Conservation (phyloP, 2,329 filamentous ascomycete species). For the Penicillium frequentans region DNA sequence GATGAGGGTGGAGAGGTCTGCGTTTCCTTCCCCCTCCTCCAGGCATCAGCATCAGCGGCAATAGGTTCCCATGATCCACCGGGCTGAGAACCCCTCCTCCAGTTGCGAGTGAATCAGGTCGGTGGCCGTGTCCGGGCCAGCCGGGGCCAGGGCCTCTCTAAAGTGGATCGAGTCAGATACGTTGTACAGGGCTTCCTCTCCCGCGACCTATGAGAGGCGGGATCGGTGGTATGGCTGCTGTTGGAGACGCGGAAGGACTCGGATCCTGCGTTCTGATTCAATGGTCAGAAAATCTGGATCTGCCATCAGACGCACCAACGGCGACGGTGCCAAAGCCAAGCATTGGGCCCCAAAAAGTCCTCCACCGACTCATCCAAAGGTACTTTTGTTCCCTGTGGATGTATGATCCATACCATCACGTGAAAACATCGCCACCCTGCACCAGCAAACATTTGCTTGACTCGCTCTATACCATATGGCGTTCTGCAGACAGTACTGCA, state of each 20-base stretch:
- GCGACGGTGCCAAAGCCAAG: constrained; percentile 7
- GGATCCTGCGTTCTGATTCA: constrained; percentile 13
- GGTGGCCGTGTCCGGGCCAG: constrained; percentile 19
- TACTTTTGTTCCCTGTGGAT: background rate
- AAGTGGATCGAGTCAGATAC: constrained; percentile 19
- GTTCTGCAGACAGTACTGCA: background rate
- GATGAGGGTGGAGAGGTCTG: background rate
- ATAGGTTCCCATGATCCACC: background rate
- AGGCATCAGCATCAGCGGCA: constrained; percentile 5
- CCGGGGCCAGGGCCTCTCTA: constrained; percentile 12
- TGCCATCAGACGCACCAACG: constrained; percentile 1
- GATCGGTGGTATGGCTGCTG: constrained; percentile 8
- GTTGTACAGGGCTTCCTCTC: constrained; percentile 17
- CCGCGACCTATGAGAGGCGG: constrained; percentile 21
- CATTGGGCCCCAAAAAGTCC: constrained; percentile 1
- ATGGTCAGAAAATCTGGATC: constrained; percentile 8
- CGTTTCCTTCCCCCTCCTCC: background rate
- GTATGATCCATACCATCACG: background rate
- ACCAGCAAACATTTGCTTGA: background rate
- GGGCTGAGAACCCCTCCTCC: background rate
- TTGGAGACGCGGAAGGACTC: constrained; percentile 22
- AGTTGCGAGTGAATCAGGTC: constrained; percentile 1
- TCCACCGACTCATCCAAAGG: background rate
- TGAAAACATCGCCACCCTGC: background rate
- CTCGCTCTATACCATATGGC: background rate